Evolutionary conservation across 768 basidiomycete genomes (phyloP), one percentile per base, ranked within the genome.

Genomic region (Crassisporium funariophilum): DNA sequence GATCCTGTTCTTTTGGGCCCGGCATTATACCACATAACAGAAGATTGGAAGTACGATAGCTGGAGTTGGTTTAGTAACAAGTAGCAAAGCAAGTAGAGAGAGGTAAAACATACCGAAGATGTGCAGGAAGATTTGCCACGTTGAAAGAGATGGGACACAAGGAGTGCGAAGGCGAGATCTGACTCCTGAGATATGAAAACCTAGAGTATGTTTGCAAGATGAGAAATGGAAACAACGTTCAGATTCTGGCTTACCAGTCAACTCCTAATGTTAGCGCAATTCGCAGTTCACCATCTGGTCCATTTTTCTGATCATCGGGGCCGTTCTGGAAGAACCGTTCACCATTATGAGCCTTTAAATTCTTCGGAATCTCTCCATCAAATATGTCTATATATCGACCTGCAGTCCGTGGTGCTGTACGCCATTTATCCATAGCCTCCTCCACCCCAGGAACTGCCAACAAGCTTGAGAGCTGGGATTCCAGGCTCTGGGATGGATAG

Each of bases 181-280:
- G 60, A 44, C 66, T 67, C 1, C 57, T 58, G 0, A 70, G 50
- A 37, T 71, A 69, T 0, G 66, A 70, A 43, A 71, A 68, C 69
- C 69, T 70, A 29, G 9, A 46, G 17, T 47, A 19, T n/a, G 24
- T 35, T 8, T 31, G 16, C 29, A 35, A 15, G 15, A 20, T 0
- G 15, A 41, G 10, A 35, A 29, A 44, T 21, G 37, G 12, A 21
- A 42, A 29, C n/a, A n/a, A n/a, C n/a, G n/a, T n/a, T n/a, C n/a
- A 33, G 23, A 31, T 24, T 45, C 29, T 20, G 3, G 42, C 63
- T 24, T 44, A 70, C 66, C 67, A 71, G 25, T 70, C 68, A 10
- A 65, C 41, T 0, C 67, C 64, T 11, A 62, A 46, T 0, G 61
- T 59, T 0, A 69, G 15, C 27, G 62, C 67, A 40, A 69, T 55